Percentiles rank a stretch among this genome's conserved stretches.
Evolutionary conservation across 129 eudicot genomes (phyloP).

Genomic region (Tagetes erecta): DNA sequence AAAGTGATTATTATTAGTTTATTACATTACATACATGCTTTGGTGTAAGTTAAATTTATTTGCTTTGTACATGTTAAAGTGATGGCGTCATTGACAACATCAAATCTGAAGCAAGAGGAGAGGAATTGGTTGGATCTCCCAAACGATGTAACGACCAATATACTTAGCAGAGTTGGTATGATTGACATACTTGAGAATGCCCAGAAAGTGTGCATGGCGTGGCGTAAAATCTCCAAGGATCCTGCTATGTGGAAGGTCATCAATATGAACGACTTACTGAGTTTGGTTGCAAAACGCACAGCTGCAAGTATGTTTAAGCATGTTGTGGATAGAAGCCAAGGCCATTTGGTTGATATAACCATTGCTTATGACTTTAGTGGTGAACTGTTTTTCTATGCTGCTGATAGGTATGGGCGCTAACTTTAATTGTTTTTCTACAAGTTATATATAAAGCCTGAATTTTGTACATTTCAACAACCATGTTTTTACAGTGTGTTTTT

Average conservation of each 20-base stretch:
- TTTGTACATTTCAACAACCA: too few relatives aligned
- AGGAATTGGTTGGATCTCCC: slow-evolving; percentile 25
- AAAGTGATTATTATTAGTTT: too few relatives aligned
- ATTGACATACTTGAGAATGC: slow-evolving; percentile 45
- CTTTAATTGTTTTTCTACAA: not conserved
- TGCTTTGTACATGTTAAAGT: not conserved
- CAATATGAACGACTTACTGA: slow-evolving; percentile 14
- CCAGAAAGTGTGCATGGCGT: slow-evolving; percentile 55
- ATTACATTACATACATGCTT: too few relatives aligned
- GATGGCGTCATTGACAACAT: not conserved
- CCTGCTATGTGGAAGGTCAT: slow-evolving; percentile 60
- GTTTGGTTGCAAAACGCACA: too few relatives aligned
- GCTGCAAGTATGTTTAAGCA: not conserved
- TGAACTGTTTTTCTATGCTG: not conserved
- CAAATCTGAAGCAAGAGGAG: not conserved
- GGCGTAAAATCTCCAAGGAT: slow-evolving; percentile 60
- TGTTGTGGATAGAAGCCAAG: not conserved
- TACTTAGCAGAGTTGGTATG: slow-evolving; percentile 1
- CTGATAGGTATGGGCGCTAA: slow-evolving; percentile 12
- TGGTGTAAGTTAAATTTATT: too few relatives aligned
- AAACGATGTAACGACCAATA: slow-evolving; percentile 5
- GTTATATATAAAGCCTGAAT: too few relatives aligned
- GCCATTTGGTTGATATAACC: not conserved
- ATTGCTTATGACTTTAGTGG: not conserved
- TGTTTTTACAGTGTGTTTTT: too few relatives aligned